Evolutionary conservation across 495 filamentous ascomycete genomes (phyloP).

Genomic region (Usnea hakonensis): DNA sequence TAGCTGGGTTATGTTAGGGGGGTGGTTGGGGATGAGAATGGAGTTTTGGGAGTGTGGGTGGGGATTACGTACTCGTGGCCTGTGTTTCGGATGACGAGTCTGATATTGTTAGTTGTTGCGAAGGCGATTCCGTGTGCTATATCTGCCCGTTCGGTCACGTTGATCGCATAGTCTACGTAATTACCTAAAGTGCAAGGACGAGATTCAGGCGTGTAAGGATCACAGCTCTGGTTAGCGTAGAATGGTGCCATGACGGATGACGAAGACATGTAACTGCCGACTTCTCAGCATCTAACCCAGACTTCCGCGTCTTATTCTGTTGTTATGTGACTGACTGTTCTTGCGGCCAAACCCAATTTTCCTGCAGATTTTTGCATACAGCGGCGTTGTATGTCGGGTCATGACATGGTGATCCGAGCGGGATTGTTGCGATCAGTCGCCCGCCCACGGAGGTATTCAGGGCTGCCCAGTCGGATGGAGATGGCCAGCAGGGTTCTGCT

Average conservation of each 20-base stretch:
- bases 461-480: slow-evolving; percentile 31
- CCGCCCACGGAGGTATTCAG: slow-evolving; percentile 41
- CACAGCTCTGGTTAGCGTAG: slow-evolving; percentile 44
- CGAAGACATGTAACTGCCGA: slow-evolving; percentile 17
- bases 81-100: slow-evolving; percentile 62
- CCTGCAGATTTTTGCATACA: slow-evolving; percentile 25
- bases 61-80: slow-evolving; percentile 46
- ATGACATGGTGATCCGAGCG: slow-evolving; percentile 42
- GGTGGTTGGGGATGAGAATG: not conserved
- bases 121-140: slow-evolving; percentile 55
- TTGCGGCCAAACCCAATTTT: slow-evolving; percentile 29
- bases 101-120: slow-evolving; percentile 48
- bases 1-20: slow-evolving; percentile 29
- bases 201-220: slow-evolving; percentile 43
- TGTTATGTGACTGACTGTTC: slow-evolving; percentile 27
- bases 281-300: slow-evolving; percentile 26
- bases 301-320: too few relatives aligned
- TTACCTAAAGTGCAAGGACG: slow-evolving; percentile 51
- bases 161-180: slow-evolving; percentile 54
- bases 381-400: slow-evolving; percentile 30
- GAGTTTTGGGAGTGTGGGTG: not conserved
- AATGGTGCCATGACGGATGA: slow-evolving; percentile 39
- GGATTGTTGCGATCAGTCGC: slow-evolving; percentile 38
- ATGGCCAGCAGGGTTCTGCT: slow-evolving; percentile 42
- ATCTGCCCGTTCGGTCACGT: slow-evolving; percentile 48